Percentiles rank a stretch among this genome's conserved stretches.
These are phyloP conservation scores for Alternaria sp. DNA, from an alignment of 2,329 filamentous ascomycete genomes.

Conservation along the genomic window DNA sequence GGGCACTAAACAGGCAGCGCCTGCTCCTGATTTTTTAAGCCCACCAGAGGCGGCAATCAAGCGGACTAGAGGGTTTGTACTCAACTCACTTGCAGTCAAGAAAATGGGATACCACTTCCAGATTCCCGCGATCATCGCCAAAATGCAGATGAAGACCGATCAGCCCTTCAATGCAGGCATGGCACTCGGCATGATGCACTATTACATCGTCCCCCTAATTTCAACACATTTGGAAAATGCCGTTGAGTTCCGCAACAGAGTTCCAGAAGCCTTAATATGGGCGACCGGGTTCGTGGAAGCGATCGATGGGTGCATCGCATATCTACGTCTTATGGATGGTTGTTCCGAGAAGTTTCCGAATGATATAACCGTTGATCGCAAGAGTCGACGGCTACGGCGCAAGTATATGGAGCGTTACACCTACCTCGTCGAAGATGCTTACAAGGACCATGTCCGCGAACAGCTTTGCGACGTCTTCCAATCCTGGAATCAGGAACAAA, in stretches of 20 bases:
- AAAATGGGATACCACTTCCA: slow-evolving; percentile 7
- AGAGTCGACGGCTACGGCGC: slow-evolving; percentile 3
- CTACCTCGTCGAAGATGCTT: slow-evolving; percentile 3
- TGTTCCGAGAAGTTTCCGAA: slow-evolving; percentile 9
- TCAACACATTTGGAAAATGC: slow-evolving; percentile 12
- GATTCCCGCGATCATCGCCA: slow-evolving; percentile 4
- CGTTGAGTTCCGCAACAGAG: slow-evolving; percentile 10
- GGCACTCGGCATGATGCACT: slow-evolving; percentile 13
- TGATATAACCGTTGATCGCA: background rate
- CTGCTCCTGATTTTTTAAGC: background rate
- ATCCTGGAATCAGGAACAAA: slow-evolving; percentile 15
- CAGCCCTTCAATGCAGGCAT: slow-evolving; percentile 16
- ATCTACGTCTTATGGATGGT: slow-evolving; percentile 11
- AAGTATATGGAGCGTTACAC: slow-evolving; percentile 17
- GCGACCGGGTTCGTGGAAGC: slow-evolving; percentile 9
- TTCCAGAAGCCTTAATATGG: slow-evolving; percentile 3
- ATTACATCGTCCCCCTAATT: slow-evolving; percentile 15
- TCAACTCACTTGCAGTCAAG: background rate
- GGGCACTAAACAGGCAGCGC: background rate
- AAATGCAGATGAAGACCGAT: background rate
- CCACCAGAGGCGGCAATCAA: slow-evolving; percentile 2
- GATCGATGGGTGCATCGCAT: slow-evolving; percentile 12
- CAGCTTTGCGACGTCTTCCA: slow-evolving; percentile 17
- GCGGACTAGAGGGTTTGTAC: background rate
- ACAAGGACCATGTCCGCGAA: slow-evolving; percentile 9